These are phyloP conservation scores for Apiotrichum mycotoxinovorans DNA, from an alignment of 1,284 basidiomycete genomes.

Conservation along the genomic window DNA sequence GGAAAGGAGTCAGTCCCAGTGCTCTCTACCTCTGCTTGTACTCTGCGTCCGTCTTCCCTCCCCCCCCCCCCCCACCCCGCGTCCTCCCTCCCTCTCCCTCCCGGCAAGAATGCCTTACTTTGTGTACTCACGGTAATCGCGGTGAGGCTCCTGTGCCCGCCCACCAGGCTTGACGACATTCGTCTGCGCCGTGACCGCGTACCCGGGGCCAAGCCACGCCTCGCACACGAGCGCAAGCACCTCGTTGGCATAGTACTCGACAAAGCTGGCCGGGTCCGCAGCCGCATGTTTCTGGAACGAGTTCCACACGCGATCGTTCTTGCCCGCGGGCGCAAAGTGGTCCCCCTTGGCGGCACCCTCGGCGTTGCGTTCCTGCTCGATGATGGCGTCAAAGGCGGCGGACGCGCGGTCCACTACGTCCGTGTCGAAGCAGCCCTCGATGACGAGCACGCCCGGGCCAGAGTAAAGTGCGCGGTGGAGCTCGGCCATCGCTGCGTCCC, in stretches of 20 bases:
- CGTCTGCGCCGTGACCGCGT: slow-evolving; percentile 19
- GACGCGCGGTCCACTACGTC: slow-evolving; percentile 3
- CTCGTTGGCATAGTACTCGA: slow-evolving; percentile 18
- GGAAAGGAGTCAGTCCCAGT: background rate
- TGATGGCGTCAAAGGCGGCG: background rate
- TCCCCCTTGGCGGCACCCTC: slow-evolving; percentile 5
- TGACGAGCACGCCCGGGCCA: slow-evolving; percentile 16
- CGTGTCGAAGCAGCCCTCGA: background rate
- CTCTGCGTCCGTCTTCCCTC: too few species aligned
- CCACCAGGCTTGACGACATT: slow-evolving; percentile 21
- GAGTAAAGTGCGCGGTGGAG: slow-evolving; percentile 12
- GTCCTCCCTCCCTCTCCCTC: too few species aligned
- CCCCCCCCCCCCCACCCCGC: too few species aligned
- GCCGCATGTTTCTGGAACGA: slow-evolving; percentile 18
- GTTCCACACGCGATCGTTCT: slow-evolving; percentile 24
- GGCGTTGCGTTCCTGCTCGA: background rate
- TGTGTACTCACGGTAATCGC: slow-evolving; percentile 16
- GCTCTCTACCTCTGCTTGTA: too few species aligned
- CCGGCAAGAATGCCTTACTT: background rate
- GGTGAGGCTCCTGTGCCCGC: slow-evolving; percentile 18
- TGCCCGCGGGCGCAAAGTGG: slow-evolving; percentile 20
- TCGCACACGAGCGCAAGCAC: slow-evolving; percentile 15
- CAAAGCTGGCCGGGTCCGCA: slow-evolving; percentile 7
- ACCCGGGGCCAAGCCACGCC: slow-evolving; percentile 19
- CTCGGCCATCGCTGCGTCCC: slow-evolving; percentile 15